These are phyloP conservation scores for Daldinia decipiens DNA, from an alignment of 495 filamentous ascomycete genomes.

Conservation along the genomic window DNA sequence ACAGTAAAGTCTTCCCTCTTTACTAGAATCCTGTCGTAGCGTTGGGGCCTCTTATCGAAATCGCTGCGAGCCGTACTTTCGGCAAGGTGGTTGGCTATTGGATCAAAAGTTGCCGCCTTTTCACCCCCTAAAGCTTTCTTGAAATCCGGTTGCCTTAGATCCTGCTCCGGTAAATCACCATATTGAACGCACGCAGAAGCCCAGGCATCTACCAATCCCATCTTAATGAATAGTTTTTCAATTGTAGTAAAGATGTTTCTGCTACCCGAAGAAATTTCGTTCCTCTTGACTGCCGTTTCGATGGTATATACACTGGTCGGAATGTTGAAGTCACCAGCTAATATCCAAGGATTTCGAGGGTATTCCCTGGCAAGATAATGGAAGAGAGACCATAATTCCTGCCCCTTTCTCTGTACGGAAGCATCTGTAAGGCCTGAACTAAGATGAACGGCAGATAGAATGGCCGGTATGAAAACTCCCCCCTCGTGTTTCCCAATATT, in stretches of 20 bases:
- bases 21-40: slow-evolving; percentile 67
- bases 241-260: slow-evolving; percentile 44
- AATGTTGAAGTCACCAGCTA: slow-evolving; percentile 70
- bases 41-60: slow-evolving; percentile 61
- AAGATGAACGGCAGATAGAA: slow-evolving; percentile 65
- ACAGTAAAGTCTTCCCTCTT: slow-evolving; percentile 52
- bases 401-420: slow-evolving; percentile 60
- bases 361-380: slow-evolving; percentile 52
- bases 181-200: slow-evolving; percentile 47
- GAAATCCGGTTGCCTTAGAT: slow-evolving; percentile 25
- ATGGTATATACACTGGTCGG: slow-evolving; percentile 62
- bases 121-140: slow-evolving; percentile 57
- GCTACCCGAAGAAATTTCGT: slow-evolving; percentile 55
- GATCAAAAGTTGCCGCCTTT: slow-evolving; percentile 67
- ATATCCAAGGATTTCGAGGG: slow-evolving; percentile 55
- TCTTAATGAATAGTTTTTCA: slow-evolving; percentile 50
- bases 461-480: slow-evolving; percentile 42
- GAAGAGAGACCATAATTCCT: slow-evolving; percentile 57
- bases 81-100: slow-evolving; percentile 60
- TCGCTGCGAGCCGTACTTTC: slow-evolving; percentile 53
- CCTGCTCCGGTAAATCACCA: slow-evolving; percentile 42
- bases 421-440: slow-evolving; percentile 63
- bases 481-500: slow-evolving; percentile 45
- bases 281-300: slow-evolving; percentile 57
- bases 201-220: slow-evolving; percentile 58